A percentile compares a stretch with the other conserved stretches of the same genome.
Conservation (phyloP, 2,329 filamentous ascomycete genomes). For the Fusarium anguioides region DNA sequence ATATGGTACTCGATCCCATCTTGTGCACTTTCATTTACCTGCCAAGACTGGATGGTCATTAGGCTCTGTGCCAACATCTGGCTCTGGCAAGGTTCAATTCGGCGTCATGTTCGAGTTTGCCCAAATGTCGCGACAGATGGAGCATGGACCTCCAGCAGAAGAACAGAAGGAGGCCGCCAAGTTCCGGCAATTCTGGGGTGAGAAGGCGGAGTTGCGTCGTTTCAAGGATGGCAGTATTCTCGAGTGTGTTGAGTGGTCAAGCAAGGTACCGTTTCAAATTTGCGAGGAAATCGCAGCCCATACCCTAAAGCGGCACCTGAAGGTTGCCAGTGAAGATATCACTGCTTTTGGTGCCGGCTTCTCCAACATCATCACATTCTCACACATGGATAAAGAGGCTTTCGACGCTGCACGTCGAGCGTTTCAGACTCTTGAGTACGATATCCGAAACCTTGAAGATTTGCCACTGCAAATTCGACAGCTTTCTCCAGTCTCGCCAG, state of each 20-base stretch:
- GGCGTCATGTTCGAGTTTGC: constrained; percentile 78
- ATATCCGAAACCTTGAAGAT: constrained; percentile 82
- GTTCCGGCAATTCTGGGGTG: constrained; percentile 94
- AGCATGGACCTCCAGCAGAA: constrained; percentile 88
- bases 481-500: constrained; percentile 76
- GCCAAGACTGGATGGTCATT: constrained; percentile 49
- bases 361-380: constrained; percentile 59
- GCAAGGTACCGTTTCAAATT: constrained; percentile 71
- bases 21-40: constrained; percentile 69
- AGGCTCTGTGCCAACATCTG: constrained; percentile 28
- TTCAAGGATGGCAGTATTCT: constrained; percentile 96
- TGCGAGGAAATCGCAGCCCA: constrained; percentile 84
- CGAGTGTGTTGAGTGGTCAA: constrained; percentile 89
- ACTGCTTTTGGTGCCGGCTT: constrained; percentile 63
- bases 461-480: constrained; percentile 89
- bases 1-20: constrained; percentile 77
- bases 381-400: constrained; percentile 61
- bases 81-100: constrained; percentile 62
- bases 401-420: constrained; percentile 78
- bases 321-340: constrained; percentile 65
- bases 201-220: constrained; percentile 89
- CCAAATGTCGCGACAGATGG: constrained; percentile 80
- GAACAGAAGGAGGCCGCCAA: constrained; percentile 82
- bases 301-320: constrained; percentile 76
- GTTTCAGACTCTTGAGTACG: constrained; percentile 78